Evolutionary conservation across 495 filamentous ascomycete species (phyloP).

Genomic region (Venustampulla echinocandica): DNA sequence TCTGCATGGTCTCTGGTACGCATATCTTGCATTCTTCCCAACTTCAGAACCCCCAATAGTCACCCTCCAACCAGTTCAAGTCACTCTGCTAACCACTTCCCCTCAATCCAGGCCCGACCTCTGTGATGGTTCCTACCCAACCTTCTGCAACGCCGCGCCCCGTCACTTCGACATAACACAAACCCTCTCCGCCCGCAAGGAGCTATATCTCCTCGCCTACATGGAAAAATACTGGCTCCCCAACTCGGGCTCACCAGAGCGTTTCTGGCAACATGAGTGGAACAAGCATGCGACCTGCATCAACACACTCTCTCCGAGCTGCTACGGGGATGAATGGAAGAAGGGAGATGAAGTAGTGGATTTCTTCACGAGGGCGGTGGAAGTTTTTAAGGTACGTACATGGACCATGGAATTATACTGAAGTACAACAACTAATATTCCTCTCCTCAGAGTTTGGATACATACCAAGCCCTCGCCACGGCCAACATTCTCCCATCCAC

Average conservation of each 20-base stretch:
- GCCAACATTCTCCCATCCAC: slow-evolving; percentile 57
- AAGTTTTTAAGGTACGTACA: slow-evolving; percentile 25
- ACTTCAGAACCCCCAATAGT: not conserved
- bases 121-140: slow-evolving; percentile 72
- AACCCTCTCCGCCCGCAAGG: slow-evolving; percentile 54
- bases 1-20: slow-evolving; percentile 72
- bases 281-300: slow-evolving; percentile 76
- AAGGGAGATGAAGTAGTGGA: slow-evolving; percentile 51
- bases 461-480: slow-evolving; percentile 46
- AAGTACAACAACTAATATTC: too few relatives aligned
- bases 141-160: slow-evolving; percentile 60
- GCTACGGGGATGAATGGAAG: slow-evolving; percentile 57
- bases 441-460: slow-evolving; percentile 37
- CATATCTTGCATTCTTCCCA: not conserved
- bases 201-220: slow-evolving; percentile 53
- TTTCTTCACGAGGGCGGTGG: slow-evolving; percentile 51
- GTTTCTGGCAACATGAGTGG: slow-evolving; percentile 83
- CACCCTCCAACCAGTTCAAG: not conserved
- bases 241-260: slow-evolving; percentile 48
- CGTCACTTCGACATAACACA: slow-evolving; percentile 62
- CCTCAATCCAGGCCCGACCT: slow-evolving; percentile 59
- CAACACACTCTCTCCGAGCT: slow-evolving; percentile 59
- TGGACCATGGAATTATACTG: too few relatives aligned
- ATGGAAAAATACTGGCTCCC: slow-evolving; percentile 75
- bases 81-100: not conserved